Conservation (phyloP, 2,329 filamentous ascomycete genomes). For the Colletotrichum higginsianum region DNA sequence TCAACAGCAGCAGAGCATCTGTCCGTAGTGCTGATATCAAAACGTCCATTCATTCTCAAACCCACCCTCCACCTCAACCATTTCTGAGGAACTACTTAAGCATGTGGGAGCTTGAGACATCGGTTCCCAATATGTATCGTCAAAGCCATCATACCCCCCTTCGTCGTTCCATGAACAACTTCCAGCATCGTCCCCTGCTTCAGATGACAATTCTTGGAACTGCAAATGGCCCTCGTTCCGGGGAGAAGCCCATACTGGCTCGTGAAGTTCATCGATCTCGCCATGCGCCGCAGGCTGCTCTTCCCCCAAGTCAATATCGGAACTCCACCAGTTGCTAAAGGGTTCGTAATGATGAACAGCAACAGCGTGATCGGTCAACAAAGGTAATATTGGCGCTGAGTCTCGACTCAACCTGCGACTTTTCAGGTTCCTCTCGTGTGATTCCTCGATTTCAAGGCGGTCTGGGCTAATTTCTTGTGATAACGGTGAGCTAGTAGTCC, state of each 20-base stretch:
- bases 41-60: neutral
- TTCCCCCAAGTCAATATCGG: neutral
- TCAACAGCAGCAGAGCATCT: slow-evolving; percentile 13
- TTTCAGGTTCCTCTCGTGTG: neutral
- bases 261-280: too few species aligned
- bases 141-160: neutral
- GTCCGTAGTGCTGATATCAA: neutral
- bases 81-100: neutral
- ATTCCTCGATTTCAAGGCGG: too few species aligned
- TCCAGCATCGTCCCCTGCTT: neutral
- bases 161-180: neutral
- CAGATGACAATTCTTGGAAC: neutral
- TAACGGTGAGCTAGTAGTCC: neutral
- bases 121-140: slow-evolving; percentile 1
- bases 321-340: slow-evolving; percentile 8
- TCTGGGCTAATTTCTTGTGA: neutral
- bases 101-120: neutral
- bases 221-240: neutral
- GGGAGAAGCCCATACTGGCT: neutral
- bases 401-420: neutral
- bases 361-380: neutral
- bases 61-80: neutral
- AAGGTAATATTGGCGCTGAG: neutral
- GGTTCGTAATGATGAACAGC: neutral
- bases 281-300: neutral